Base-by-base conservation (phyloP, 257 asterid genomes). In the Ocimum tenuiflorum region DNA sequence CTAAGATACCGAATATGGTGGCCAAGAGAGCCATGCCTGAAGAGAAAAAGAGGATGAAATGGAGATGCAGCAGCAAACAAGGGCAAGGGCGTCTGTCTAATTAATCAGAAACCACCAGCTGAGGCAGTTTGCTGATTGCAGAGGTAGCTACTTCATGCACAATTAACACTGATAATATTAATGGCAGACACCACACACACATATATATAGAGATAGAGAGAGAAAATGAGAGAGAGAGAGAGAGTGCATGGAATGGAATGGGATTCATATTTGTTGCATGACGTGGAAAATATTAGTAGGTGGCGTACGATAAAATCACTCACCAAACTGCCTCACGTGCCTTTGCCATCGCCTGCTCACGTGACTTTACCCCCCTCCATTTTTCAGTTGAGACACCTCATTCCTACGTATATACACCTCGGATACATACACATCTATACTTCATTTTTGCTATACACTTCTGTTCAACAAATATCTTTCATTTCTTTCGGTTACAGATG, bases 291-390 rank as follows among this genome's bases (percentile, higher is more conserved):
- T 31, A 61, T 67, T 39, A 71, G 78, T 81, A 81, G 82, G 82
- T 82, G 75, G 80, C 80, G 80, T 82, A 79, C 79, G 66, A 76
- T 71, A 67, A 63, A 67, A 67, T 78, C 87, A 79, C 76, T 79
- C 84, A 76, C 69, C 80, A 58, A 73, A 70, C 68, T 1, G n/a
- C 39, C 63, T 77, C 82, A 80, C 82, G 82, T 80, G 82, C 72
- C 78, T 48, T 75, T 43, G 12, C 78, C 62, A 61, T 67, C 48
- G 39, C 69, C 23, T 47, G 63, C n/a, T n/a, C n/a, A n/a, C 75
- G 31, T 78, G 74, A 36, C 3, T 58, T 59, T 43, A 41, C 45
- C 59, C 23, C 20, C 53, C 38, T 12, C 59, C 9, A 20, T 50
- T 22, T 6, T 22, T 4, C 31, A 27, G 3, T 2, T 27, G 8